A percentile compares a stretch with the other conserved stretches of the same genome.
These are phyloP conservation scores for Naganishia sp. DNA, from an alignment of 1,284 basidiomycete genomes.

Conservation along the genomic window DNA sequence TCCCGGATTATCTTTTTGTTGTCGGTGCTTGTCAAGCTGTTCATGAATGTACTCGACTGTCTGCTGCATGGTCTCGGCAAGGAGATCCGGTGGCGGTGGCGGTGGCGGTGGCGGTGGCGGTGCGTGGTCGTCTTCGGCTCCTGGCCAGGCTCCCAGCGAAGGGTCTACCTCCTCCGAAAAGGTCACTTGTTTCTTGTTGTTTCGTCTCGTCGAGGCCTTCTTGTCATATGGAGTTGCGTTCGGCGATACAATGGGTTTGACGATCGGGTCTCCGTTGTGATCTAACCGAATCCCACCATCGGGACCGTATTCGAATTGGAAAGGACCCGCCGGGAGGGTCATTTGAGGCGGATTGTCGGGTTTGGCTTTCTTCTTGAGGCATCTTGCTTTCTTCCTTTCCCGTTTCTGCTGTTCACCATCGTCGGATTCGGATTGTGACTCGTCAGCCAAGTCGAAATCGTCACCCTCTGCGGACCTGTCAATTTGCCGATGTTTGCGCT, in stretches of 20 bases:
- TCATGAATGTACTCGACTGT: conserved; percentile 9
- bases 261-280: conserved; percentile 9
- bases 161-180: conserved; percentile 5
- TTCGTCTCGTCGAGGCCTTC: not conserved
- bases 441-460: not conserved
- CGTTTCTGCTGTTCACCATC: conserved; percentile 4
- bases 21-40: conserved; percentile 13
- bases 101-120: not conserved
- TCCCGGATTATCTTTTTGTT: conserved; percentile 1
- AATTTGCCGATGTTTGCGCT: conserved; percentile 27
- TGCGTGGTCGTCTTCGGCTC: not conserved
- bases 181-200: conserved; percentile 18
- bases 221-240: not conserved
- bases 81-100: not conserved
- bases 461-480: conserved; percentile 17
- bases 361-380: not conserved
- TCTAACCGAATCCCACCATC: conserved; percentile 7
- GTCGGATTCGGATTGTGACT: not conserved
- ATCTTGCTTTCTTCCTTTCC: conserved; percentile 25
- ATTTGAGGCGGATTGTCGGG: not conserved
- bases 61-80: not conserved
- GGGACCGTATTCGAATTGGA: conserved; percentile 9
- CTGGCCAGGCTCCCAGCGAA: not conserved
- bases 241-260: conserved; percentile 5
- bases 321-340: conserved; percentile 2